Percentiles rank a stretch among this genome's conserved stretches.
Conservation (phyloP, 129 eudicot genomes). For the Chrysanthemum makinoi region DNA sequence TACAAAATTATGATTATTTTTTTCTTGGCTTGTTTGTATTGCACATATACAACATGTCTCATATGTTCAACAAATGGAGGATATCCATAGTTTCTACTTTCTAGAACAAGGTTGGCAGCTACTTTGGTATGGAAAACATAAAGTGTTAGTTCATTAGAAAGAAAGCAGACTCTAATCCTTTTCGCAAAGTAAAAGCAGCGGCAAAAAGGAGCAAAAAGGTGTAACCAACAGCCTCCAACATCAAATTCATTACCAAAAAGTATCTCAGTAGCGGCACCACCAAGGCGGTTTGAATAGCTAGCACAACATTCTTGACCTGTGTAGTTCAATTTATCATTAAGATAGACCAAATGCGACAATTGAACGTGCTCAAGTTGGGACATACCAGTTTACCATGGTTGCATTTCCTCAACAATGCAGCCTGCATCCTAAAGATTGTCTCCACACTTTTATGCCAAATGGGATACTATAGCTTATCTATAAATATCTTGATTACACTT, state of each 20-base stretch:
- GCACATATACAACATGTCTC: not conserved
- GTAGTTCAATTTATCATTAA: not conserved
- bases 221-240: not conserved
- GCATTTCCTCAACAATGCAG: not conserved
- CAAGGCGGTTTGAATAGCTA: not conserved
- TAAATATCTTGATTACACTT: not conserved
- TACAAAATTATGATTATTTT: too few species aligned
- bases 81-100: not conserved
- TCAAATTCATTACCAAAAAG: too few species aligned
- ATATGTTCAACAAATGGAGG: not conserved
- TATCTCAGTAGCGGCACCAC: not conserved
- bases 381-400: not conserved
- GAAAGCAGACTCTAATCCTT: not conserved
- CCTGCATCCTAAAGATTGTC: too few species aligned
- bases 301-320: not conserved
- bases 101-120: too few species aligned
- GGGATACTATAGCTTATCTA: not conserved
- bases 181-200: not conserved
- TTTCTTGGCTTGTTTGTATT: not conserved
- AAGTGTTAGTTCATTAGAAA: not conserved
- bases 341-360: too few species aligned
- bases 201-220: not conserved
- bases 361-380: not conserved
- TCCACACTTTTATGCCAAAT: too few species aligned
- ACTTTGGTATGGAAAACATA: not conserved